Percentiles rank a stretch among this genome's conserved stretches.
Evolutionary conservation across 768 basidiomycete genomes (phyloP).

Genomic region (Gloeophyllum trabeum): DNA sequence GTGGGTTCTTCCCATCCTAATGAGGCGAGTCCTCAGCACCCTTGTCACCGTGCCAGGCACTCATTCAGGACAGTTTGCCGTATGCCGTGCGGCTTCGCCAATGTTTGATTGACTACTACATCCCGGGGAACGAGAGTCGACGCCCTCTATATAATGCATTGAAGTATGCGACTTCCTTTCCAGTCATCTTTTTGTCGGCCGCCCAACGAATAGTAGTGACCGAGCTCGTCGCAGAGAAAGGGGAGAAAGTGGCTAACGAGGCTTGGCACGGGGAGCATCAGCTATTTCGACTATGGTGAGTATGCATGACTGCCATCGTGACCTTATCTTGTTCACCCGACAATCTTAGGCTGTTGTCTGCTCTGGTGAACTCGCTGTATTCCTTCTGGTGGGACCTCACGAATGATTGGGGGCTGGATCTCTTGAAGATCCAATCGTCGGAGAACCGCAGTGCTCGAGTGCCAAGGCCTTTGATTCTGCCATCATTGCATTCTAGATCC

Average conservation of each 20-base stretch:
- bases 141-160: conserved; percentile 83
- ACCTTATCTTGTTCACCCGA: neutral
- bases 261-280: conserved; percentile 69
- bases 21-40: conserved; percentile 49
- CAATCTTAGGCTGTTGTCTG: conserved; percentile 67
- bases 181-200: conserved; percentile 90
- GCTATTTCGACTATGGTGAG: conserved; percentile 80
- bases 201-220: conserved; percentile 65
- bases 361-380: conserved; percentile 81
- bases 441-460: conserved; percentile 14
- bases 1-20: conserved; percentile 75
- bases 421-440: conserved; percentile 32
- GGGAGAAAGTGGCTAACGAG: conserved; percentile 27
- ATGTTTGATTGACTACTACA: conserved; percentile 76
- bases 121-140: conserved; percentile 46
- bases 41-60: conserved; percentile 1
- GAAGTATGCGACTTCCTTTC: conserved; percentile 95
- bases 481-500: conserved; percentile 29
- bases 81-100: conserved; percentile 91
- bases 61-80: conserved; percentile 49
- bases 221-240: conserved; percentile 43
- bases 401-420: conserved; percentile 90
- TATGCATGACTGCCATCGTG: too few species aligned
- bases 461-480: conserved; percentile 27
- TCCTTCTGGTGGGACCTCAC: conserved; percentile 99